Conservation (phyloP, 495 filamentous ascomycete species). For the Glutinoglossum americanum region DNA sequence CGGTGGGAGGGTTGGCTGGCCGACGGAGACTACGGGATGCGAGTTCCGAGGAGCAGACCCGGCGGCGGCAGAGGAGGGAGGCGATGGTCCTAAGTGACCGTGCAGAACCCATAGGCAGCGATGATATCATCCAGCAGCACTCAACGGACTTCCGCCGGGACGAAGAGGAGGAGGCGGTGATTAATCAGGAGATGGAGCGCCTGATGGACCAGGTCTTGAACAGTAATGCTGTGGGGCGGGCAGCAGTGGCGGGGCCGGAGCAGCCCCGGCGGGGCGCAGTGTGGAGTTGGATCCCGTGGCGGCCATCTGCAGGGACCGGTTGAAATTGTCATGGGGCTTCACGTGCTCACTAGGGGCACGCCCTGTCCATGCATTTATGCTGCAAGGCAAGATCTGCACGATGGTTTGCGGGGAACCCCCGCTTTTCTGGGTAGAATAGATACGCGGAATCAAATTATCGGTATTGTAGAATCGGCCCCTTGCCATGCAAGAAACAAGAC, state of each 20-base stretch:
- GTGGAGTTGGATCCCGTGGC: not conserved
- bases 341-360: not conserved
- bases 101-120: conserved; percentile 24
- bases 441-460: not conserved
- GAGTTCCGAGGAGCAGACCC: conserved; percentile 26
- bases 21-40: conserved; percentile 19
- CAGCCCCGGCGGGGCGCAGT: not conserved
- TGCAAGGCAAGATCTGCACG: not conserved
- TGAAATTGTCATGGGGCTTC: not conserved
- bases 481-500: not conserved
- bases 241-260: not conserved
- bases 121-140: conserved; percentile 26
- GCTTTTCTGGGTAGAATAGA: not conserved
- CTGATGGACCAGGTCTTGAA: not conserved
- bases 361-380: not conserved
- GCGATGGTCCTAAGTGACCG: conserved; percentile 33
- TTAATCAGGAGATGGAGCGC: not conserved
- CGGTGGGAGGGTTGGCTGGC: not conserved
- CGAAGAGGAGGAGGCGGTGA: not conserved
- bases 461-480: too few relatives aligned
- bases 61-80: conserved; percentile 28
- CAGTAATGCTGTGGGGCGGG: not conserved
- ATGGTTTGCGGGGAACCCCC: not conserved
- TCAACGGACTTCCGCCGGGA: not conserved
- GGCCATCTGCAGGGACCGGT: not conserved